A percentile compares a stretch with the other conserved stretches of the same genome.
Evolutionary conservation across 176 grass and related monocot species (phyloP).

Genomic region (Tuctoria greenei): DNA sequence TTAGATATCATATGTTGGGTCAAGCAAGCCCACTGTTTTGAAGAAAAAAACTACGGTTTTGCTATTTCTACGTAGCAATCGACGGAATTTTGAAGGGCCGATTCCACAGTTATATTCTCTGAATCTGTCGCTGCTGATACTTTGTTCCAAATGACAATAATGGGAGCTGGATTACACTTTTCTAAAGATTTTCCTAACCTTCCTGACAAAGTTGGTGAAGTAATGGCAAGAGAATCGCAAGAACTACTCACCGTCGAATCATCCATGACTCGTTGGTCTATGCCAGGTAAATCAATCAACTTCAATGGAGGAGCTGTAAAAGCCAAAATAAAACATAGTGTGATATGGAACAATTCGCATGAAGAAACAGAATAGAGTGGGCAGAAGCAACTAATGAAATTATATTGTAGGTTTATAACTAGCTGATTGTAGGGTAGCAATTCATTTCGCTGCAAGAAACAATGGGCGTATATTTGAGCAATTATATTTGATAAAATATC

Average conservation of each 20-base stretch:
- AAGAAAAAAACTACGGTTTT: background rate
- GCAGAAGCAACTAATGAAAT: conserved; percentile 13
- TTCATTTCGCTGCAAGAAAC: background rate
- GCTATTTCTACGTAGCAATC: background rate
- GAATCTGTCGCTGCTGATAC: background rate
- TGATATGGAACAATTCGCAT: conserved; percentile 21
- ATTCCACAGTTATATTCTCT: background rate
- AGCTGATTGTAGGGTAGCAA: background rate
- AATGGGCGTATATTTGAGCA: background rate
- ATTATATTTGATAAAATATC: conserved; percentile 7
- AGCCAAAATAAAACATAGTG: conserved; percentile 1
- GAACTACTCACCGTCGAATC: conserved; percentile 69
- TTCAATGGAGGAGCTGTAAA: conserved; percentile 91
- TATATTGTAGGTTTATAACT: too few species aligned
- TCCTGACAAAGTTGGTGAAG: too few species aligned
- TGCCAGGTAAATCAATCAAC: conserved; percentile 94
- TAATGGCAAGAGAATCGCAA: conserved; percentile 15
- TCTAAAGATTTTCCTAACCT: background rate
- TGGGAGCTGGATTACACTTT: background rate
- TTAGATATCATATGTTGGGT: background rate
- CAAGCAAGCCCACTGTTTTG: background rate
- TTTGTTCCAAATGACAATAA: background rate
- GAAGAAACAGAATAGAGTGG: background rate
- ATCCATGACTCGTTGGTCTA: conserved; percentile 89
- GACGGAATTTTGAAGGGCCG: background rate